Conservation (phyloP, 306 rosid species). For the Clitoria ternatea region DNA sequence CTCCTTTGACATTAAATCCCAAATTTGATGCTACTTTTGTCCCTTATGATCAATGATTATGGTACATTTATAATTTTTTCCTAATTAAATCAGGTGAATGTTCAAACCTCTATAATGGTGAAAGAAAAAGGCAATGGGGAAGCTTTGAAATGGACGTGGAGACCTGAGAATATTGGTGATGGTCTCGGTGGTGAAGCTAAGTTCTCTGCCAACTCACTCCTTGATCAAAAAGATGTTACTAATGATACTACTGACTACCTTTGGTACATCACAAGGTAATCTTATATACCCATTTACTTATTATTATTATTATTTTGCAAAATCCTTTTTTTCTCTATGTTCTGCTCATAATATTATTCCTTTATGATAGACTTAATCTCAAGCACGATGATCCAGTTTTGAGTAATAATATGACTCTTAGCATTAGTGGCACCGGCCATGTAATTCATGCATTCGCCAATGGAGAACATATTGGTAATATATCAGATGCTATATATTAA, state of each 20-base stretch:
- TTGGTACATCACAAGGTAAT: conserved; percentile 55
- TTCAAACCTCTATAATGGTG: conserved; percentile 49
- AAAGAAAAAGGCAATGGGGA: conserved; percentile 34
- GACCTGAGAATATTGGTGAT: conserved; percentile 37
- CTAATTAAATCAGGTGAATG: conserved; percentile 34
- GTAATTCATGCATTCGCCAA: conserved; percentile 45
- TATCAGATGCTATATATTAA: not conserved
- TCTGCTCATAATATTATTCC: not conserved
- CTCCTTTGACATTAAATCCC: not conserved
- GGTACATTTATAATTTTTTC: not conserved
- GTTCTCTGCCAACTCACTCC: not conserved
- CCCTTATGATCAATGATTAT: not conserved
- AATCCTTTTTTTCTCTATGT: not conserved
- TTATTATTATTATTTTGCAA: too few species aligned
- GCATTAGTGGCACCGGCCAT: conserved; percentile 45
- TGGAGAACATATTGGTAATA: conserved; percentile 46
- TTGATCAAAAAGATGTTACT: conserved; percentile 47
- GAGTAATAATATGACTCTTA: conserved; percentile 34
- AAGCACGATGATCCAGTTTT: conserved; percentile 39
- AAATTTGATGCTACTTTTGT: not conserved
- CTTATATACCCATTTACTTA: too few species aligned
- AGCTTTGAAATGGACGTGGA: conserved; percentile 52
- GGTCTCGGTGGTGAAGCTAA: conserved; percentile 27
- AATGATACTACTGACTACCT: conserved; percentile 42
- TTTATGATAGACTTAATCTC: conserved; percentile 25